These are phyloP conservation scores for Catunica adiposa DNA, from an alignment of 2,329 filamentous ascomycete species.

Conservation along the genomic window DNA sequence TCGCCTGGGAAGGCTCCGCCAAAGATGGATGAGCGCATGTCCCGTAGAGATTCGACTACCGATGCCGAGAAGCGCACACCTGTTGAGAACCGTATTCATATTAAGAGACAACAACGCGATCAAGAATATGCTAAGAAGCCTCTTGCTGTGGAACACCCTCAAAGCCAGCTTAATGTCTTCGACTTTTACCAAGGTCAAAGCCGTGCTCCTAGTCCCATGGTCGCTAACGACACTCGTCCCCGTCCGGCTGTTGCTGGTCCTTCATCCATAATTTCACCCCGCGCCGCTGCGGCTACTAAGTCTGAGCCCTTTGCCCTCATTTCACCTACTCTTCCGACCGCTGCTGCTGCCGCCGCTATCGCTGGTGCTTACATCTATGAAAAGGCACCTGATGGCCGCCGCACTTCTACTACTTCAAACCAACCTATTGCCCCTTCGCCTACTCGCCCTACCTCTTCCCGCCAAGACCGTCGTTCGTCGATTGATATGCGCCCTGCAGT, in stretches of 20 bases:
- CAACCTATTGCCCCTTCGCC: neutral
- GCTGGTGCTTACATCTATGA: neutral
- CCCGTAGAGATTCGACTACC: neutral
- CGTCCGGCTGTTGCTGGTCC: constrained; percentile 14
- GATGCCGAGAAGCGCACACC: neutral
- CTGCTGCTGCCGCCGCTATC: neutral
- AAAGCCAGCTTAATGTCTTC: constrained; percentile 31
- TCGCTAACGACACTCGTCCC: constrained; percentile 19
- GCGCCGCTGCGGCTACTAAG: neutral
- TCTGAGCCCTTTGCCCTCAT: neutral
- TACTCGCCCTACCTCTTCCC: neutral
- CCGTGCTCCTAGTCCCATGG: constrained; percentile 31
- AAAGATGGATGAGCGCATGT: neutral
- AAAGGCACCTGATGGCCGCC: neutral
- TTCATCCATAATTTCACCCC: neutral
- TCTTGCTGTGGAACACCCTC: neutral
- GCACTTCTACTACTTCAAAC: neutral
- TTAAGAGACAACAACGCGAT: neutral
- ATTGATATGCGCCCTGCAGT: neutral
- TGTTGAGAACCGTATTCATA: neutral
- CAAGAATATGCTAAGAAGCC: neutral
- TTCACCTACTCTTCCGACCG: neutral
- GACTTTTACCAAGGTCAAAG: constrained; percentile 39
- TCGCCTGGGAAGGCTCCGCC: neutral
- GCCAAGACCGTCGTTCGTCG: neutral